Evolutionary conservation across 1,284 basidiomycete species (phyloP).

Genomic region (Caloboletus firmus): DNA sequence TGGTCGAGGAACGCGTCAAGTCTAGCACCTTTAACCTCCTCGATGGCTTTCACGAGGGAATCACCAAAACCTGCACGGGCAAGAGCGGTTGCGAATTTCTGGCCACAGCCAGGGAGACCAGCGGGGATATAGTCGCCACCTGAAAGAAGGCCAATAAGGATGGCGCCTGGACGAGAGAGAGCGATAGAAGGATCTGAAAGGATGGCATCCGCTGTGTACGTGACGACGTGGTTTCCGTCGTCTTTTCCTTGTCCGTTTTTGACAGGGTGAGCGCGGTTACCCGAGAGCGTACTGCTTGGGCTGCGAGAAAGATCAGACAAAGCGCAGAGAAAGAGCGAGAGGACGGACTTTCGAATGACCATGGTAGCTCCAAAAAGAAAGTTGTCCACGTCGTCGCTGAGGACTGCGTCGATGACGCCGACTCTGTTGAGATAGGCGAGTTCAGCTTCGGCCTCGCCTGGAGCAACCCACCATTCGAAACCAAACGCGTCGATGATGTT

Average conservation of each 20-base stretch:
- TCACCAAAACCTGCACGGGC: constrained; percentile 74
- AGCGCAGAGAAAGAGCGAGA: background rate
- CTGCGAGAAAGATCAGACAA: constrained; percentile 39
- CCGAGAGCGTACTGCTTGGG: constrained; percentile 70
- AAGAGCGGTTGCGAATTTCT: constrained; percentile 62
- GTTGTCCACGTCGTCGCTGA: constrained; percentile 93
- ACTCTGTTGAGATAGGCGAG: constrained; percentile 82
- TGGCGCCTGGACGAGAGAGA: constrained; percentile 73
- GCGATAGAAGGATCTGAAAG: constrained; percentile 50
- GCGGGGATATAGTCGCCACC: constrained; percentile 89
- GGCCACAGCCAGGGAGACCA: constrained; percentile 64
- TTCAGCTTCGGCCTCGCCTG: constrained; percentile 96
- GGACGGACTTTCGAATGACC: constrained; percentile 73
- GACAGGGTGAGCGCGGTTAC: constrained; percentile 59
- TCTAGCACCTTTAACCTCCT: constrained; percentile 44
- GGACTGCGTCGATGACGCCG: constrained; percentile 84
- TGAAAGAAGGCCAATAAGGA: constrained; percentile 82
- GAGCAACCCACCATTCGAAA: constrained; percentile 84
- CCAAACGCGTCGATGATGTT: constrained; percentile 86
- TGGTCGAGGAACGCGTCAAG: constrained; percentile 55
- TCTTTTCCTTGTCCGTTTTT: constrained; percentile 66
- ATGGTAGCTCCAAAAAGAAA: constrained; percentile 86
- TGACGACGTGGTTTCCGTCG: constrained; percentile 72
- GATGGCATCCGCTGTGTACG: constrained; percentile 61
- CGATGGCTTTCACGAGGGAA: constrained; percentile 60